These are phyloP conservation scores for Xylariomycetidae sp. DNA, from an alignment of 2,329 filamentous ascomycete species.

Conservation along the genomic window DNA sequence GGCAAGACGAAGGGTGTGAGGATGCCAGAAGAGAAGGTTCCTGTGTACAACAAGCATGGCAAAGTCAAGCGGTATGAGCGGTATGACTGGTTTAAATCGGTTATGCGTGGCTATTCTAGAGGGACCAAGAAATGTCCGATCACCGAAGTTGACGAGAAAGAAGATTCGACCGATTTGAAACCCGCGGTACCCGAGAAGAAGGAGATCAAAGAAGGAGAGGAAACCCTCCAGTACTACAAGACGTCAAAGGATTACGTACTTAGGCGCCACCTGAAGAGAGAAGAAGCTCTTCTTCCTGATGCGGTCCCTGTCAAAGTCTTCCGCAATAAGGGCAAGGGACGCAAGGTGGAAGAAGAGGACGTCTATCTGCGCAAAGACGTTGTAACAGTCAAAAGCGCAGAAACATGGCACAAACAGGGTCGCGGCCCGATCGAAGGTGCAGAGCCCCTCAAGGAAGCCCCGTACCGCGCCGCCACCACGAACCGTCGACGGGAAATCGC, in stretches of 20 bases:
- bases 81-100: conserved; percentile 82
- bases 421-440: conserved; percentile 66
- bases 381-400: conserved; percentile 78
- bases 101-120: conserved; percentile 65
- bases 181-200: conserved; percentile 68
- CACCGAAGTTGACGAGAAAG: conserved; percentile 70
- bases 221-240: conserved; percentile 85
- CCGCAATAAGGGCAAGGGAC: conserved; percentile 66
- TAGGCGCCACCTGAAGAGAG: conserved; percentile 78
- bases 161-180: conserved; percentile 72
- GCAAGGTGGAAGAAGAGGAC: conserved; percentile 66
- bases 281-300: conserved; percentile 73
- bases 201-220: conserved; percentile 65
- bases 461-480: conserved; percentile 84
- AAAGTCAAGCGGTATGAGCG: conserved; percentile 71
- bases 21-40: conserved; percentile 71
- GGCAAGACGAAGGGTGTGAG: conserved; percentile 85
- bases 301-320: conserved; percentile 71
- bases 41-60: conserved; percentile 69
- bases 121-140: conserved; percentile 43
- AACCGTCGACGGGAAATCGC: conserved; percentile 85
- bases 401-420: conserved; percentile 98
- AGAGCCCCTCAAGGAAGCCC: conserved; percentile 76
- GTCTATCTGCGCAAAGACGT: conserved; percentile 78
- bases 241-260: conserved; percentile 79